Evolutionary conservation across 2,329 filamentous ascomycete genomes (phyloP).

Genomic region (Coniochaeta pulveracea): DNA sequence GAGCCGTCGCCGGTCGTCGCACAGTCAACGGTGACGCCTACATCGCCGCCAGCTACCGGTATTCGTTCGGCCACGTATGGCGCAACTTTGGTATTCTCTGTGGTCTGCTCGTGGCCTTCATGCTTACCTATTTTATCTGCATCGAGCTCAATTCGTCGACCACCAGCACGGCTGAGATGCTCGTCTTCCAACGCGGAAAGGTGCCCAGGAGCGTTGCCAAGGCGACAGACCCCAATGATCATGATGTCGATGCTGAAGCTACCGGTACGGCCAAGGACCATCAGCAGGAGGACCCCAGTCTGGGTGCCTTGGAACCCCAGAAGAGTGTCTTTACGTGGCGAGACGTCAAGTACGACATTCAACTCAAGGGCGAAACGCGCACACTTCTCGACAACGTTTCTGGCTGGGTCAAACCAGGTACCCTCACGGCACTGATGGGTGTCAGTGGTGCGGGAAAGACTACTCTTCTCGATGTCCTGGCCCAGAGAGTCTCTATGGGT

Average conservation of each 20-base stretch:
- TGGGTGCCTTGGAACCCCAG: constrained; percentile 26
- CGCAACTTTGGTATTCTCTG: constrained; percentile 59
- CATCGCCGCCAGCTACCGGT: constrained; percentile 42
- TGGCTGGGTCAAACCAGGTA: constrained; percentile 86
- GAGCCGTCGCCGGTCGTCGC: constrained; percentile 39
- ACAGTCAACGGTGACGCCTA: constrained; percentile 52
- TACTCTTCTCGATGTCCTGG: constrained; percentile 45
- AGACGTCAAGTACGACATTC: constrained; percentile 58
- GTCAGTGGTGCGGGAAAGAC: constrained; percentile 54
- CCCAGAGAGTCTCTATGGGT: constrained; percentile 46
- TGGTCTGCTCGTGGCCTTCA: constrained; percentile 53
- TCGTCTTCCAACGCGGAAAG: constrained; percentile 52
- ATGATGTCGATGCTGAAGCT: constrained; percentile 30
- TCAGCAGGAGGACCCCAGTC: constrained; percentile 10
- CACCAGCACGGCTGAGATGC: constrained; percentile 52
- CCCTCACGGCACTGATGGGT: constrained; percentile 68
- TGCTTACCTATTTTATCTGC: constrained; percentile 49
- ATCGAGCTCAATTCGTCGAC: constrained; percentile 55
- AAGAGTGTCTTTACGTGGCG: constrained; percentile 66
- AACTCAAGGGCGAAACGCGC: constrained; percentile 64
- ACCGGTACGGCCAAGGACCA: constrained; percentile 17
- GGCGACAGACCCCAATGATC: constrained; percentile 31
- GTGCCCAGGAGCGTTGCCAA: constrained; percentile 29
- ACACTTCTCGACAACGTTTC: constrained; percentile 67
- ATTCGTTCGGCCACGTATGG: constrained; percentile 48